Evolutionary conservation across 1,284 basidiomycete genomes (phyloP).

Genomic region (Ganoderma lingzhi): DNA sequence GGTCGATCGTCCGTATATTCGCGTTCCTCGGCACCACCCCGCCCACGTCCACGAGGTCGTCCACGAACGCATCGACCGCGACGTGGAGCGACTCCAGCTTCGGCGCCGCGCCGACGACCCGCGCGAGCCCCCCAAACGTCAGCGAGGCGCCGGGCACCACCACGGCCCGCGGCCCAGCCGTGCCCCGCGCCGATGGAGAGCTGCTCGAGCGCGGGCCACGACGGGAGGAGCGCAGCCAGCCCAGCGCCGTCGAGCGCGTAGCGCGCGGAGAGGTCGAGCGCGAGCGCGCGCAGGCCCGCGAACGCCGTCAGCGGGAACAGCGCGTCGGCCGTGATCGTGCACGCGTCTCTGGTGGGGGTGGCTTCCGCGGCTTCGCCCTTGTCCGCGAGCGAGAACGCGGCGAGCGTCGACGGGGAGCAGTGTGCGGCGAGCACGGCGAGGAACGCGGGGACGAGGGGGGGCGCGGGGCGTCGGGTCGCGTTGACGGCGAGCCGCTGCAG

Average conservation of each 20-base stretch:
- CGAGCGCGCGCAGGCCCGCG: conserved; percentile 9
- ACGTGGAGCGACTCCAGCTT: conserved; percentile 13
- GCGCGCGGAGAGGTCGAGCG: conserved; percentile 15
- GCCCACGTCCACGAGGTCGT: neutral
- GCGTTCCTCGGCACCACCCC: neutral
- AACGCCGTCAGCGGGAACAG: conserved; percentile 15
- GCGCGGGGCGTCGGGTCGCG: conserved; percentile 1
- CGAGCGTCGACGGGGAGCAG: conserved; percentile 9
- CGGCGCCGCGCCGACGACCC: conserved; percentile 12
- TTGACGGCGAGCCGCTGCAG: conserved; percentile 13
- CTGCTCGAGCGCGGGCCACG: conserved; percentile 15
- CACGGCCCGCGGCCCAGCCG: conserved; percentile 11
- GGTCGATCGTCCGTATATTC: conserved; percentile 13
- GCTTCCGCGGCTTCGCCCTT: neutral
- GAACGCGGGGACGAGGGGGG: conserved; percentile 8
- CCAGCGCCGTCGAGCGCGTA: conserved; percentile 13
- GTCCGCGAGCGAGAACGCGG: conserved; percentile 9
- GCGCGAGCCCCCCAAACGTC: conserved; percentile 20
- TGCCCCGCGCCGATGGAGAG: conserved; percentile 15
- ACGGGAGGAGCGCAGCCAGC: neutral
- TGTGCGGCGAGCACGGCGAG: neutral
- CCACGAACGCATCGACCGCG: conserved; percentile 14
- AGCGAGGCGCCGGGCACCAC: neutral
- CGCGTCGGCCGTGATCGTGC: neutral
- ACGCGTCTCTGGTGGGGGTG: neutral